A percentile compares a stretch with the other conserved stretches of the same genome.
phyloP scores from a whole-genome alignment of 1,284 basidiomycete species.

The Pholiota adiposa region DNA sequence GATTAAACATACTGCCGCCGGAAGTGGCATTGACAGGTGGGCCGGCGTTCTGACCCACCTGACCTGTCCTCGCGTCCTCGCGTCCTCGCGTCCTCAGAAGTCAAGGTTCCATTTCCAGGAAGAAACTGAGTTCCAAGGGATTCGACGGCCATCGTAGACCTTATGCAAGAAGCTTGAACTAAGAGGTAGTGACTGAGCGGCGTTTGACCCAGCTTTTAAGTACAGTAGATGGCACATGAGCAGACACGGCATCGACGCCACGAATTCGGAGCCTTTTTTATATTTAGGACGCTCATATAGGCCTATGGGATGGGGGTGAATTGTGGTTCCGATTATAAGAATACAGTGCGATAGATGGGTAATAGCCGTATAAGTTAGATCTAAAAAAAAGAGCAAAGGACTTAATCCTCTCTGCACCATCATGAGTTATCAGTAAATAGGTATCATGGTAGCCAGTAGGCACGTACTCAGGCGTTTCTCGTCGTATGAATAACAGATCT shows the following conservation, averaged over 20 bases:
- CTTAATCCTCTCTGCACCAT: conserved; percentile 41
- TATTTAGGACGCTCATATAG: neutral
- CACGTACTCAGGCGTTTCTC: conserved; percentile 84
- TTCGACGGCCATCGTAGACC: neutral
- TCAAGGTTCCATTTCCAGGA: neutral
- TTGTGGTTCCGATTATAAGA: conserved; percentile 28
- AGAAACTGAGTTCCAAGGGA: neutral
- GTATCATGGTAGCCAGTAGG: neutral
- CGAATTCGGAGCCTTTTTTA: neutral
- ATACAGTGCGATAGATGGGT: conserved; percentile 27
- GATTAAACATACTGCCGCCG: neutral
- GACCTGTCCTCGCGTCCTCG: neutral
- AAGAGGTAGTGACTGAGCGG: too few species aligned
- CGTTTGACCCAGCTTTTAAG: neutral
- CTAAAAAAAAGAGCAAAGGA: conserved; percentile 22
- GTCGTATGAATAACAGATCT: conserved; percentile 82
- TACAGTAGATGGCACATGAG: neutral
- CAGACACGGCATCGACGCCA: neutral
- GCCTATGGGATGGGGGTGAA: neutral
- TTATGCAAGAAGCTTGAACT: neutral
- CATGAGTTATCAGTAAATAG: conserved; percentile 3
- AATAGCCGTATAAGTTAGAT: conserved; percentile 28
- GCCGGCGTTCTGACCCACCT: neutral
- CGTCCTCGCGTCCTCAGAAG: too few species aligned
- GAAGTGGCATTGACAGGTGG: neutral